phyloP scores from a whole-genome alignment of 306 rosid genomes.

The Gleditsia sinensis region DNA sequence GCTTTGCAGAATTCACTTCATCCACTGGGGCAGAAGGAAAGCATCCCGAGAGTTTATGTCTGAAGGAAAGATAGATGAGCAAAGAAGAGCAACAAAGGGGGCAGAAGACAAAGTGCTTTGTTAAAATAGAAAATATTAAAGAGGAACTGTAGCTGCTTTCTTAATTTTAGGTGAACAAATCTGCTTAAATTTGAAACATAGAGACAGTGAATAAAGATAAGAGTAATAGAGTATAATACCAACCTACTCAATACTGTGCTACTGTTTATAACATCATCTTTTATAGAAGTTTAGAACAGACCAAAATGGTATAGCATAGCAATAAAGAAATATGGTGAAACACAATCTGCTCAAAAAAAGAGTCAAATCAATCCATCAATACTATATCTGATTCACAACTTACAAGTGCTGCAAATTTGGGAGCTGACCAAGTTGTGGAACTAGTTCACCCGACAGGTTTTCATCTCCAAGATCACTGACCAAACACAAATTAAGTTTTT shows the following conservation, averaged over 20 bases:
- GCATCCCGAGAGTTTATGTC: not conserved
- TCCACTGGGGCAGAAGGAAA: too few relatives aligned
- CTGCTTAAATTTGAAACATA: not conserved
- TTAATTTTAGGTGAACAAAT: not conserved
- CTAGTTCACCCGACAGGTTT: slow-evolving; percentile 58
- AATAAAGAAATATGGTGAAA: not conserved
- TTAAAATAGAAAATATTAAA: not conserved
- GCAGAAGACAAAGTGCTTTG: not conserved
- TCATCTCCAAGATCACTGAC: slow-evolving; percentile 67
- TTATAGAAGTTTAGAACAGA: not conserved
- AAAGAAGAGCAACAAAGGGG: not conserved
- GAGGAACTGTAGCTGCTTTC: not conserved
- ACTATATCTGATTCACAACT: slow-evolving; percentile 4
- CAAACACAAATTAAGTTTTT: not conserved
- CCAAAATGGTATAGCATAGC: not conserved
- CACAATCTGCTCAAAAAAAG: not conserved
- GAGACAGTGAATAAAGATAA: too few relatives aligned
- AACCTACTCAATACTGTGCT: not conserved
- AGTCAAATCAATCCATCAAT: not conserved
- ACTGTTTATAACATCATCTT: not conserved
- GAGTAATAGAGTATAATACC: not conserved
- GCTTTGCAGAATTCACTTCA: too few relatives aligned
- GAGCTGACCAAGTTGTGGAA: slow-evolving; percentile 51
- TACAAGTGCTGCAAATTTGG: slow-evolving; percentile 48
- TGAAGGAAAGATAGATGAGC: not conserved